These are phyloP conservation scores for Aspergillus calidoustus DNA, from an alignment of 2,329 filamentous ascomycete genomes.

Conservation along the genomic window DNA sequence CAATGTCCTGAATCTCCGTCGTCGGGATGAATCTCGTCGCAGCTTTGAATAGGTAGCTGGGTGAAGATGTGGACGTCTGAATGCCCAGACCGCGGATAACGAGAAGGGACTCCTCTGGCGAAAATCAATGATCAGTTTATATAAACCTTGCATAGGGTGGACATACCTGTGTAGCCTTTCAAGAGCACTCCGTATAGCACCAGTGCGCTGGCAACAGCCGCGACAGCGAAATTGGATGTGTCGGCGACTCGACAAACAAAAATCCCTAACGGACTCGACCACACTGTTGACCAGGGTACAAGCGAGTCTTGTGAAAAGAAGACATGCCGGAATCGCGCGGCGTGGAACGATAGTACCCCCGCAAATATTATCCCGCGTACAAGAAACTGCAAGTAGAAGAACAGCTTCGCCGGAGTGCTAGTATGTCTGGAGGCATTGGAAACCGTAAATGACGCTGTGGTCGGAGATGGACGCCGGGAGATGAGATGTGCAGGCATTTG, in stretches of 20 bases:
- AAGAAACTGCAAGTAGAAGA: slow-evolving; percentile 50
- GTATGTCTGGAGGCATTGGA: slow-evolving; percentile 70
- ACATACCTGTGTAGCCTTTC: slow-evolving; percentile 57
- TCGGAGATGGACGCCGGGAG: slow-evolving; percentile 68
- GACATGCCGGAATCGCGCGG: slow-evolving; percentile 38
- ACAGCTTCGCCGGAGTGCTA: slow-evolving; percentile 51
- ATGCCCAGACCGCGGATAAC: slow-evolving; percentile 88
- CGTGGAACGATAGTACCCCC: slow-evolving; percentile 43
- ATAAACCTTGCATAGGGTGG: not conserved
- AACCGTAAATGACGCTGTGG: slow-evolving; percentile 90
- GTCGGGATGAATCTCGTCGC: slow-evolving; percentile 85
- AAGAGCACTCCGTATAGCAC: slow-evolving; percentile 52
- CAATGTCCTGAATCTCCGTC: slow-evolving; percentile 86
- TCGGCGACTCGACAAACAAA: slow-evolving; percentile 43
- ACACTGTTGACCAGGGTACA: slow-evolving; percentile 37
- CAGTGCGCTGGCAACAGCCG: slow-evolving; percentile 44
- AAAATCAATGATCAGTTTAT: slow-evolving; percentile 8
- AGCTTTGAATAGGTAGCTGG: slow-evolving; percentile 67
- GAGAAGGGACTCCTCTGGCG: slow-evolving; percentile 79
- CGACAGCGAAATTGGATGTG: slow-evolving; percentile 46
- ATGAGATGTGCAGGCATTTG: slow-evolving; percentile 63
- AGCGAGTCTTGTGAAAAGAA: slow-evolving; percentile 33
- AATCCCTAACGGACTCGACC: slow-evolving; percentile 39
- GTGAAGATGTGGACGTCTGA: slow-evolving; percentile 76
- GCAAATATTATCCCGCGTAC: slow-evolving; percentile 51